Base-by-base conservation (phyloP, 768 basidiomycete genomes). In the Pleurotus sapidus region DNA sequence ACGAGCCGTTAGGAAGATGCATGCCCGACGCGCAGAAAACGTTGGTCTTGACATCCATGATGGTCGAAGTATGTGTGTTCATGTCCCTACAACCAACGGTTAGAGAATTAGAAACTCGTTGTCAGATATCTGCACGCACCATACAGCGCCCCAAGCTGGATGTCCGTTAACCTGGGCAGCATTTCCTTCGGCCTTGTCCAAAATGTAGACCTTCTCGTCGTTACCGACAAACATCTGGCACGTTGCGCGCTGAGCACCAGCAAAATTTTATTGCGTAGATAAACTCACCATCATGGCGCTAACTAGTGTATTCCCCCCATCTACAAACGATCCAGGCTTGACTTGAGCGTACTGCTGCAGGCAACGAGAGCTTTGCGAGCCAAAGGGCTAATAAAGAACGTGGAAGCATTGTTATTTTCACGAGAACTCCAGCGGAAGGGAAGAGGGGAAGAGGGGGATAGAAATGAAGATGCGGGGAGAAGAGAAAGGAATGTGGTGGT, bases 11-110 rank as follows among this genome's bases (percentile, higher is more conserved):
- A 5, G 90, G 90, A 0, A 91, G 74, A 65, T 91, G 89, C 83
- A 87, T 84, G 49, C 91, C 91, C 1, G 87, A 91, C n/a, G 91
- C 83, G 63, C 91, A 93, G 75, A 93, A 93, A 3, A 80, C 72
- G 65, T 93, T 93, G 20, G 88, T 88, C 38, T 65, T 63, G 11
- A 93, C 76, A 49, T 90, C 88, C 86, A 95, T 91, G 0, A 84
- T 68, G 20, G 76, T 77, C 20, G 83, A 79, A 17, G 76, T 69
- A 59, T 83, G 83, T 0, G 85, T 77, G 6, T 74, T 72, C 45
- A 88, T 74, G 69, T 93, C 88, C 84, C 84, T 85, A 45, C 42
- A 45, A 11, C 42, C 5, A 17, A 12, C 15, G 15, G 42, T 45
- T 14, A 45, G 42, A 17, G n/a, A 45, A 17, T n/a, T 17, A 4